Base-by-base conservation (phyloP, 2,329 filamentous ascomycete species). In the Penicillium corylophilum region DNA sequence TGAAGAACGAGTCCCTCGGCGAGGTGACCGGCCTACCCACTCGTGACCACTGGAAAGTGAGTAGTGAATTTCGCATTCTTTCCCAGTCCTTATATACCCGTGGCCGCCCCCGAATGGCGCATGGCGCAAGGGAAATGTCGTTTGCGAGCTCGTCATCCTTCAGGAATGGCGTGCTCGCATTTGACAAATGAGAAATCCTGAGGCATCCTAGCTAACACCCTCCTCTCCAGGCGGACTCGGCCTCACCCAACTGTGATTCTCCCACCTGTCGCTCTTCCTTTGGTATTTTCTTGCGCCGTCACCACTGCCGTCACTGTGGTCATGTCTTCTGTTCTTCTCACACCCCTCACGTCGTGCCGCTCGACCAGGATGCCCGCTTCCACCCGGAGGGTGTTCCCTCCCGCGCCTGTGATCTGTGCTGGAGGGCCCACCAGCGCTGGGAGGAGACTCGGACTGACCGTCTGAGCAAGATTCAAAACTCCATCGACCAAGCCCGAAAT, bases 281-380 rank as follows among this genome's bases (percentile, higher is more conserved):
- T 64, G 78, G 80, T 40, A 76, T 85, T 64, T 83, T 84, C 70
- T 76, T 80, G 45, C 82, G 84, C 45, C 82, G 83, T 51, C 84
- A 87, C 64, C 84, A 87, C 70, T 87, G 84, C 69, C 81, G 84
- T 51, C 83, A 84, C 61, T 87, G 84, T 60, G 84, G 84, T 39
- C 80, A 84, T 61, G 80, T 87, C 62, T 86, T 85, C 65, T 87
- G 84, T 71, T 77, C 78, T 53, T 74, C 78, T 29, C 83, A 87
- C 71, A 80, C 79, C 44, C 73, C 76, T 41, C 75, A 79, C 63
- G 70, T 73, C 44, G 80, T 86, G 10, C 81, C 80, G 7, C 79
- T 87, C 15, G 82, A 86, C 62, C 84, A 86, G 68, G 75, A 83
- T 51, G 84, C 84, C 15, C 79, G 80, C 50, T 85, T 85, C 70